These are phyloP conservation scores for Tubosaeta sp. DNA, from an alignment of 768 basidiomycete genomes.

Conservation along the genomic window DNA sequence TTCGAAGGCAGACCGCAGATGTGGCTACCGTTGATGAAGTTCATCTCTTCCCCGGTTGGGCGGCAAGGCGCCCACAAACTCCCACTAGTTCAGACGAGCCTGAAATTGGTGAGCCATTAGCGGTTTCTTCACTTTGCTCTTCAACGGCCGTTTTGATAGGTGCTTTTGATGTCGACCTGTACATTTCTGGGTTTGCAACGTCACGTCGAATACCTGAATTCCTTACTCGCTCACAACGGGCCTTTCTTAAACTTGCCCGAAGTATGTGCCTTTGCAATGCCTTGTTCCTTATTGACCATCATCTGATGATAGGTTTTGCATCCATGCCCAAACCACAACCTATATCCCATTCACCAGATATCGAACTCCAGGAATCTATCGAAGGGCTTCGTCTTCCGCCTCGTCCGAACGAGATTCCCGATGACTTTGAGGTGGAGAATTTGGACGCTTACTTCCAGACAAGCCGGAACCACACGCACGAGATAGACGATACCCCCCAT, in stretches of 20 bases:
- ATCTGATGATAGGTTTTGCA: slow-evolving; percentile 54
- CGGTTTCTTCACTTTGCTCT: not conserved
- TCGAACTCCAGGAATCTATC: slow-evolving; percentile 30
- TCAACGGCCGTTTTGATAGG: slow-evolving; percentile 26
- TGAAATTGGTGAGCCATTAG: slow-evolving; percentile 21
- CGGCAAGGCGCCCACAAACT: slow-evolving; percentile 46
- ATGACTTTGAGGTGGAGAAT: slow-evolving; percentile 52
- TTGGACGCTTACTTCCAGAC: slow-evolving; percentile 51
- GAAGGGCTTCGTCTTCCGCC: slow-evolving; percentile 45
- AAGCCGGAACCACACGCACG: slow-evolving; percentile 18
- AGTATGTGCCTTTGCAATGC: slow-evolving; percentile 36
- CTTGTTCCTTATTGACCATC: slow-evolving; percentile 1
- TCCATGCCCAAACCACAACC: slow-evolving; percentile 58
- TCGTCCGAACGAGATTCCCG: slow-evolving; percentile 54
- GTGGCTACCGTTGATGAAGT: slow-evolving; percentile 41
- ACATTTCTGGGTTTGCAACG: slow-evolving; percentile 74
- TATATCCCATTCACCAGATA: slow-evolving; percentile 16
- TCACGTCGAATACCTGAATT: slow-evolving; percentile 53
- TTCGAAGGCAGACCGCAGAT: slow-evolving; percentile 30
- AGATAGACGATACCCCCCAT: slow-evolving; percentile 13
- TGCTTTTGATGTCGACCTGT: slow-evolving; percentile 67
- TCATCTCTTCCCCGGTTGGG: slow-evolving; percentile 80
- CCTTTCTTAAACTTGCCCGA: slow-evolving; percentile 76
- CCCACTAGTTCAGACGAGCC: slow-evolving; percentile 15
- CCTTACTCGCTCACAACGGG: slow-evolving; percentile 68